Percentiles rank a stretch among this genome's conserved stretches.
phyloP scores from a whole-genome alignment of 2,329 filamentous ascomycete genomes.

The Orbilia quercus region DNA sequence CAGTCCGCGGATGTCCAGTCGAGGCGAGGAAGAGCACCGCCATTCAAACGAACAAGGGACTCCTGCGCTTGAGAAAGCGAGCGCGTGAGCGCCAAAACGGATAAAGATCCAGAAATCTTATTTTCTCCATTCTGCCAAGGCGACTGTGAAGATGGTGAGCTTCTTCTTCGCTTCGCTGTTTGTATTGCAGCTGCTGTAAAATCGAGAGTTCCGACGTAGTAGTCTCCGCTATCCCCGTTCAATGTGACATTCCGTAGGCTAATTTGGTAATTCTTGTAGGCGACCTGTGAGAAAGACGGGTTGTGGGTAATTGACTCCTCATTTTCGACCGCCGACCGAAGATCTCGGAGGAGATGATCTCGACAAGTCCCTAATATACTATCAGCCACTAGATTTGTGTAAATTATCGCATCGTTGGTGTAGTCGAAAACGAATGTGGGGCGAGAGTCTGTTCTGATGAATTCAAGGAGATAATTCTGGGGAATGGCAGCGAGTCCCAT shows the following conservation, averaged over 20 bases:
- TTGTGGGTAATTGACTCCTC: conserved; percentile 8
- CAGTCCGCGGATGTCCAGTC: conserved; percentile 45
- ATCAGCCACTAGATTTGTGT: conserved; percentile 37
- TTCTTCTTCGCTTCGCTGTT: not conserved
- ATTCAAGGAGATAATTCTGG: conserved; percentile 47
- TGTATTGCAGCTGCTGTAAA: not conserved
- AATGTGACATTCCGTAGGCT: conserved; percentile 31
- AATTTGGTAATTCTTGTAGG: conserved; percentile 27
- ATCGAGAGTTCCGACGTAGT: conserved; percentile 46
- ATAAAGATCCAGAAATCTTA: conserved; percentile 14
- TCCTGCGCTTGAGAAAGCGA: conserved; percentile 33
- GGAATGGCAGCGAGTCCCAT: conserved; percentile 31
- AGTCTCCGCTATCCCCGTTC: conserved; percentile 26
- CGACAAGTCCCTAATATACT: conserved; percentile 15
- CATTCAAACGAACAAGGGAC: conserved; percentile 33
- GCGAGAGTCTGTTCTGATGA: conserved; percentile 43
- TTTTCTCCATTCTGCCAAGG: not conserved
- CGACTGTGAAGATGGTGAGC: conserved; percentile 1
- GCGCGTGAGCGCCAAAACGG: conserved; percentile 2
- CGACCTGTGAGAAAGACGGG: conserved; percentile 16
- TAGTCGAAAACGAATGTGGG: conserved; percentile 48
- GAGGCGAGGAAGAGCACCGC: conserved; percentile 35
- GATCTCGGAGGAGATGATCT: conserved; percentile 17
- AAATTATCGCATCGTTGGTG: conserved; percentile 30
- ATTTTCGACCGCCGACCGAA: conserved; percentile 19